phyloP scores from a whole-genome alignment of 306 rosid species.

The Morella rubra region DNA sequence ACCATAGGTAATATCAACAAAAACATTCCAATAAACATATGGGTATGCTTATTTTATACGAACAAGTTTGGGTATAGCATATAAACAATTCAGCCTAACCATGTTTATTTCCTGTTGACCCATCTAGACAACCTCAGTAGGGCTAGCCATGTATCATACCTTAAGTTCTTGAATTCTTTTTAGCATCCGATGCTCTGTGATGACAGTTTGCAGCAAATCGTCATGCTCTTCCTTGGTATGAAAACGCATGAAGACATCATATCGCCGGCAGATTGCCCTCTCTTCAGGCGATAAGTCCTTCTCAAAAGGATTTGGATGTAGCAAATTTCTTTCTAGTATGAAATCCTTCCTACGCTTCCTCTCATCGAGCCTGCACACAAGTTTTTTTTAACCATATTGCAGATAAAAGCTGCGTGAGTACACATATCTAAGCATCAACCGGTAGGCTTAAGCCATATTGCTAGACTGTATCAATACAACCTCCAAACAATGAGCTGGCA shows the following conservation, averaged over 20 bases:
- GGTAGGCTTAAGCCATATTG: neutral
- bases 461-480: neutral
- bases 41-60: neutral
- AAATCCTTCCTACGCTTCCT: constrained; percentile 90
- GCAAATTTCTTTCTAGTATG: constrained; percentile 74
- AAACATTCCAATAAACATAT: neutral
- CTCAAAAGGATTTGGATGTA: constrained; percentile 74
- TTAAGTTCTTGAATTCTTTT: constrained; percentile 81
- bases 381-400: constrained; percentile 16
- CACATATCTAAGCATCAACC: neutral
- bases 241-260: constrained; percentile 84
- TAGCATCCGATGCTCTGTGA: constrained; percentile 61
- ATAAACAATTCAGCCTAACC: neutral
- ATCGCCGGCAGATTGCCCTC: constrained; percentile 64
- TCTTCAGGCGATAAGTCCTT: constrained; percentile 78
- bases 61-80: neutral
- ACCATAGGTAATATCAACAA: neutral
- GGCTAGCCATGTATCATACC: constrained; percentile 50
- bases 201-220: constrained; percentile 60
- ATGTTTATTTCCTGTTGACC: neutral
- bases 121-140: neutral
- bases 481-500: neutral
- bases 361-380: constrained; percentile 83
- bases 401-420: constrained; percentile 1
- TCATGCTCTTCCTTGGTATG: constrained; percentile 84